phyloP scores from a whole-genome alignment of 1,284 basidiomycete genomes.

The Mycena citricolor region DNA sequence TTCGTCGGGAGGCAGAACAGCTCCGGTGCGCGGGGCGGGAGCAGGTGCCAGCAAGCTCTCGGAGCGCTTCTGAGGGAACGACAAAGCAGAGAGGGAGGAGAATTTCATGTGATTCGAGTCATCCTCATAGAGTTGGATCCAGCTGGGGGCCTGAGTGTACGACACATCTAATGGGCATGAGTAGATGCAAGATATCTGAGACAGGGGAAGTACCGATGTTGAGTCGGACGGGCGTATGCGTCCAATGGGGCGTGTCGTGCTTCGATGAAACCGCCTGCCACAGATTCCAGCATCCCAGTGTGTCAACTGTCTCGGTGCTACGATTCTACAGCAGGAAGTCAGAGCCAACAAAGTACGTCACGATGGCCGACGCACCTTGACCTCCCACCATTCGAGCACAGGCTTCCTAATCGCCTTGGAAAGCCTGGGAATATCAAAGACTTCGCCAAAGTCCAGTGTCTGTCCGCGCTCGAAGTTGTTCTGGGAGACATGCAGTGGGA shows the following conservation, averaged over 20 bases:
- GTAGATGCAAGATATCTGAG: too few relatives aligned
- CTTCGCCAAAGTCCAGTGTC: slow-evolving; percentile 50
- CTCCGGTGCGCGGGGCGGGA: slow-evolving; percentile 36
- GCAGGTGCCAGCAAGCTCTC: slow-evolving; percentile 32
- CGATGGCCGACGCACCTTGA: too few relatives aligned
- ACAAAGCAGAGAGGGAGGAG: slow-evolving; percentile 43
- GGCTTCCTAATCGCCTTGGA: slow-evolving; percentile 40
- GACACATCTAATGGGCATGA: slow-evolving; percentile 39
- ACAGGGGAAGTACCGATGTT: slow-evolving; percentile 49
- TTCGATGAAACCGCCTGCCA: slow-evolving; percentile 51
- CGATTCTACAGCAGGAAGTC: too few relatives aligned
- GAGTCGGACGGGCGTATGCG: slow-evolving; percentile 41
- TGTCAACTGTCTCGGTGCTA: slow-evolving; percentile 42
- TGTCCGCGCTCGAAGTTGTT: too few relatives aligned
- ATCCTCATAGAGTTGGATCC: slow-evolving; percentile 28
- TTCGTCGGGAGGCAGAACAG: slow-evolving; percentile 45
- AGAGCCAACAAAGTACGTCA: too few relatives aligned
- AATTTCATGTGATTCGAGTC: slow-evolving; percentile 43
- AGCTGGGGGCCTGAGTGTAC: slow-evolving; percentile 44
- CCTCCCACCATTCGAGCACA: slow-evolving; percentile 54
- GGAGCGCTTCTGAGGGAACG: slow-evolving; percentile 40
- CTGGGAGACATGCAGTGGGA: slow-evolving; percentile 59
- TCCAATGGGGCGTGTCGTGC: slow-evolving; percentile 46
- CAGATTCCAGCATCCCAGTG: slow-evolving; percentile 69
- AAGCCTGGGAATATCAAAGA: slow-evolving; percentile 51